phyloP scores from a whole-genome alignment of 768 basidiomycete species.

The Auricularia cornea region DNA sequence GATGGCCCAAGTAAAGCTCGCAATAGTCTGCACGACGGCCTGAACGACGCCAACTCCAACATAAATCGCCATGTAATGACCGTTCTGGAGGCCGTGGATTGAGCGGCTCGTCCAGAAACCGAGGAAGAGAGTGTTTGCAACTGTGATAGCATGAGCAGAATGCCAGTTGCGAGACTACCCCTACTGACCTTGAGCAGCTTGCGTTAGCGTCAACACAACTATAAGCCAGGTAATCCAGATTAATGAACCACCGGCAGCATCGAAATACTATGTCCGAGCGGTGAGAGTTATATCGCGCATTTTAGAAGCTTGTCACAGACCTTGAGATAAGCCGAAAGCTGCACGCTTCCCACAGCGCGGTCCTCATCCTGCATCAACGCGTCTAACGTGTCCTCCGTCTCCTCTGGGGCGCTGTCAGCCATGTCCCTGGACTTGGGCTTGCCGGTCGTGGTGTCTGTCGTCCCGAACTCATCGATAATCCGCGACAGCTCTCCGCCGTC shows the following conservation, averaged over 20 bases:
- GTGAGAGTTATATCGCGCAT: too few relatives aligned
- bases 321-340: conserved; percentile 38
- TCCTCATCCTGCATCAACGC: conserved; percentile 47
- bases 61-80: conserved; percentile 58
- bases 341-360: conserved; percentile 44
- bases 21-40: conserved; percentile 42
- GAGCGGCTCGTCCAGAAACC: conserved; percentile 63
- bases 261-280: conserved; percentile 31
- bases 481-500: conserved; percentile 36
- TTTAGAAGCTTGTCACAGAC: too few relatives aligned
- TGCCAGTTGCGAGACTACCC: background rate
- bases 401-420: conserved; percentile 7
- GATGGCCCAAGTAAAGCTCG: conserved; percentile 33
- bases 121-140: conserved; percentile 59
- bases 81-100: conserved; percentile 48
- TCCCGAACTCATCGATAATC: conserved; percentile 51
- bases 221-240: conserved; percentile 38
- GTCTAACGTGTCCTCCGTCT: conserved; percentile 23
- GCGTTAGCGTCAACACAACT: conserved; percentile 34
- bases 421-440: conserved; percentile 14
- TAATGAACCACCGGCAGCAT: conserved; percentile 35
- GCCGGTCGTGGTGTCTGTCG: conserved; percentile 20
- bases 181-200: conserved; percentile 41
- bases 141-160: conserved; percentile 16
- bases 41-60: conserved; percentile 38